Conservation (phyloP, 2,329 filamentous ascomycete genomes). For the Diaporthe longicolla region DNA sequence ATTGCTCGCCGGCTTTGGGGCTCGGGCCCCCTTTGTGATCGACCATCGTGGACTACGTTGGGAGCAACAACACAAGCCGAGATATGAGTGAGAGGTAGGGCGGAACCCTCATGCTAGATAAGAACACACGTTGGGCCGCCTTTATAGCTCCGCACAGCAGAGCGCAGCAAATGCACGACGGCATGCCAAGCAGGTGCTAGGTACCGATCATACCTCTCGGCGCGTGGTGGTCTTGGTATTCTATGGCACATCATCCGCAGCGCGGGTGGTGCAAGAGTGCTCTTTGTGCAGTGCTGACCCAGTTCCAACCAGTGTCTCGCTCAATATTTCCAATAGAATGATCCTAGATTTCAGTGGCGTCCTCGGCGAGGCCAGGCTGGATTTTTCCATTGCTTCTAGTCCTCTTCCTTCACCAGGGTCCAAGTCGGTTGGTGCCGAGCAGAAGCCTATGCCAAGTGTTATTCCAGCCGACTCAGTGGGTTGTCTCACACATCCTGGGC, state of each 20-base stretch:
- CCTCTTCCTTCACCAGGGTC: neutral
- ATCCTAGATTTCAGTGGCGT: neutral
- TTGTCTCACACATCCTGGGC: neutral
- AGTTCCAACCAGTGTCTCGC: too few relatives aligned
- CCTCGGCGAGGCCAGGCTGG: neutral
- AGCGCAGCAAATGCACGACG: neutral
- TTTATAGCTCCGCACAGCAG: slow-evolving; percentile 20
- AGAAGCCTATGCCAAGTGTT: neutral
- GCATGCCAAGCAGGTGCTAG: slow-evolving; percentile 2
- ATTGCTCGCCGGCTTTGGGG: neutral
- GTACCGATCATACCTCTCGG: slow-evolving; percentile 28
- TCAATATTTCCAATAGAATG: neutral
- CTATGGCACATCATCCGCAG: slow-evolving; percentile 10
- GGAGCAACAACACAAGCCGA: neutral
- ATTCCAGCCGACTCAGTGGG: neutral
- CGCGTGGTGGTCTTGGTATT: slow-evolving; percentile 23
- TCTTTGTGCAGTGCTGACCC: neutral
- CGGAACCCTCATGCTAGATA: slow-evolving; percentile 1
- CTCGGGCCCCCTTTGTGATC: neutral
- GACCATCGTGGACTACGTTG: neutral
- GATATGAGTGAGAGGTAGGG: neutral
- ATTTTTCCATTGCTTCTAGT: neutral
- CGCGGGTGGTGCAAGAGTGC: neutral
- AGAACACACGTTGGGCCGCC: neutral
- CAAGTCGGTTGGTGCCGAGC: slow-evolving; percentile 13